These are phyloP conservation scores for Cytospora schulzeri DNA, from an alignment of 2,329 filamentous ascomycete genomes.

Conservation along the genomic window DNA sequence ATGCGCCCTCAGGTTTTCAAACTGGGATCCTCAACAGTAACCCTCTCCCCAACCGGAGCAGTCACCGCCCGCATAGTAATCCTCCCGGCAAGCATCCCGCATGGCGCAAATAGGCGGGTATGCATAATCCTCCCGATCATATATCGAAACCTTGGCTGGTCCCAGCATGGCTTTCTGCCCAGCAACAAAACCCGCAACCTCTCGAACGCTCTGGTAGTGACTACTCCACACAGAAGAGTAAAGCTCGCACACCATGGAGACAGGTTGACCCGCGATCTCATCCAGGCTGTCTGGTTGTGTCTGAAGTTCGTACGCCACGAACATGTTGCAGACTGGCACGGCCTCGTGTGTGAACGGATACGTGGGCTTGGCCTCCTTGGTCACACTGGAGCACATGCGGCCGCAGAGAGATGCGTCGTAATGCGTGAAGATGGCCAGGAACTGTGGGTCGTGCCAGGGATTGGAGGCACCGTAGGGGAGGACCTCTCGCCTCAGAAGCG, in stretches of 20 bases:
- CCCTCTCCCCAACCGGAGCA: constrained; percentile 24
- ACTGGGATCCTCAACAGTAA: background rate
- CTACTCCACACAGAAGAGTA: constrained; percentile 23
- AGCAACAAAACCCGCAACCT: background rate
- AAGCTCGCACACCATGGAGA: constrained; percentile 23
- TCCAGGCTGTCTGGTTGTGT: background rate
- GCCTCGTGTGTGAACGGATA: constrained; percentile 9
- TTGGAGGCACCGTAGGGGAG: constrained; percentile 7
- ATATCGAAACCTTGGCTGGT: constrained; percentile 12
- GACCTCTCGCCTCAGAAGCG: background rate
- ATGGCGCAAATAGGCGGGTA: constrained; percentile 19
- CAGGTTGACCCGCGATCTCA: background rate
- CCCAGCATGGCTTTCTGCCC: background rate
- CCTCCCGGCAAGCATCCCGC: constrained; percentile 7
- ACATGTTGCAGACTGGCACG: constrained; percentile 20
- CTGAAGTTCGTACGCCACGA: constrained; percentile 21
- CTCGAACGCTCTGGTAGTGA: constrained; percentile 11
- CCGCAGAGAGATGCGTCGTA: constrained; percentile 21
- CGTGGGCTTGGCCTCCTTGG: background rate
- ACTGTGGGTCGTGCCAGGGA: background rate
- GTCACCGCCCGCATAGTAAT: constrained; percentile 21
- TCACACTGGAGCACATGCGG: constrained; percentile 10
- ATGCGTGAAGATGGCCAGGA: background rate
- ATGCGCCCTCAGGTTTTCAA: too few relatives aligned
- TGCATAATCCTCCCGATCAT: constrained; percentile 16